These are phyloP conservation scores for Cairneyella variabilis DNA, from an alignment of 495 filamentous ascomycete genomes.

Conservation along the genomic window DNA sequence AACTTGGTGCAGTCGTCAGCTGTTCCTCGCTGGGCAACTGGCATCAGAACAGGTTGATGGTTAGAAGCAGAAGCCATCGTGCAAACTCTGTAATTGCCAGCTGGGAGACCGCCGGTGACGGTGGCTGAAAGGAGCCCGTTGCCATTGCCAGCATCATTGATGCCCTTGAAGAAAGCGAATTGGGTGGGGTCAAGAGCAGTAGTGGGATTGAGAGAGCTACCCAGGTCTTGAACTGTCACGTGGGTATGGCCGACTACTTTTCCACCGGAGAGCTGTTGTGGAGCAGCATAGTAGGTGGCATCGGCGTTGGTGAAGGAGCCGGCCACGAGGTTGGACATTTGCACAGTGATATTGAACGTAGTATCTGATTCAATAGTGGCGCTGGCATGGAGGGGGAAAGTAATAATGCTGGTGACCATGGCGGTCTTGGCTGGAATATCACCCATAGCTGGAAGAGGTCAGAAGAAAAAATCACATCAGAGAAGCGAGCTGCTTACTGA, in stretches of 20 bases:
- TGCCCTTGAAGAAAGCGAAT: slow-evolving; percentile 74
- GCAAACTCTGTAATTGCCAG: slow-evolving; percentile 67
- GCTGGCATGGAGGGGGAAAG: slow-evolving; percentile 45
- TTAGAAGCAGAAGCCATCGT: slow-evolving; percentile 64
- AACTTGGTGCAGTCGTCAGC: slow-evolving; percentile 73
- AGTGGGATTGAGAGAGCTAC: slow-evolving; percentile 44
- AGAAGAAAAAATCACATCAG: slow-evolving; percentile 24
- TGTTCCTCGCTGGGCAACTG: slow-evolving; percentile 68
- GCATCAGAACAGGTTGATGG: slow-evolving; percentile 76
- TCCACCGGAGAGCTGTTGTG: slow-evolving; percentile 55
- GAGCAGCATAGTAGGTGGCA: slow-evolving; percentile 66
- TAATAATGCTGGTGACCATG: slow-evolving; percentile 67
- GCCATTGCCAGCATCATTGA: slow-evolving; percentile 68
- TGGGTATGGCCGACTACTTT: slow-evolving; percentile 67
- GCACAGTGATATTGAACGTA: slow-evolving; percentile 56
- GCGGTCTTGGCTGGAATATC: slow-evolving; percentile 57
- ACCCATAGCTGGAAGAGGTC: slow-evolving; percentile 49
- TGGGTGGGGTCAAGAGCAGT: slow-evolving; percentile 49
- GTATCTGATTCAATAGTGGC: slow-evolving; percentile 42
- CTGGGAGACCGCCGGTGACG: slow-evolving; percentile 60
- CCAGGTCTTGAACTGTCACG: slow-evolving; percentile 63
- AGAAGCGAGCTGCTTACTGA: slow-evolving; percentile 55
- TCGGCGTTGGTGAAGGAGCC: slow-evolving; percentile 65
- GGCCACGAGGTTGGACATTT: slow-evolving; percentile 55
- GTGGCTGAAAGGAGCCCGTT: slow-evolving; percentile 50